Evolutionary conservation across 306 rosid genomes (phyloP), one percentile per base, ranked within the genome.

Genomic region (Inga oerstediana): DNA sequence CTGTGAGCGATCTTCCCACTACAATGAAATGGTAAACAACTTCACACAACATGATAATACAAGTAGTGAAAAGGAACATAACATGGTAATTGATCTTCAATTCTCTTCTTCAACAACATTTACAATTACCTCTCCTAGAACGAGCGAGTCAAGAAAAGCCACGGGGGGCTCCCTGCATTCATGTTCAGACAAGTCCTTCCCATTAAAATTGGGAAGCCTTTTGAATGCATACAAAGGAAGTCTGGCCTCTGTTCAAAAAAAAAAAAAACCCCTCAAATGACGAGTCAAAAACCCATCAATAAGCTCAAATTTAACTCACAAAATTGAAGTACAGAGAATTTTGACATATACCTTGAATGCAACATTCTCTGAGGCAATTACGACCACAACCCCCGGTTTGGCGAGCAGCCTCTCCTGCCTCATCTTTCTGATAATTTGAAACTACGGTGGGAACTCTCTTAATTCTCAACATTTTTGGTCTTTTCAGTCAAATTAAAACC

Each of bases 1-100:
- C 89, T 92, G 98, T 94, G 89, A 79, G 71, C 99, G 97, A 81
- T 96, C 98, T 83, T 96, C 98, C 99, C 99, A 96, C 98, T 96
- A 70, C 77, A 68, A 80, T 22, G 34, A 87, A 19, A 83, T 45
- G 19, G 30, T 13, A 77, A 69, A 73, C 70, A 79, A 81, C 62
- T 88, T 78, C 51, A 86, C 24, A 65, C 2, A 74, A 58, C 74
- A 81, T 10, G 20, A 73, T 45, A 27, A 48, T 2, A 75, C 72
- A 79, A 51, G 45, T n/a, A 51, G 65, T 34, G 74, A 43, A 77
- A 45, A 35, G 8, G n/a, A 52, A 76, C 41, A 65, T 1, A 34
- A 5, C 24, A 71, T 68, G 73, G 58, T 10, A 32, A 34, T 37
- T 76, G 71, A 20, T 30, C 32, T 66, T 77, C 69, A 82, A 44